Evolutionary conservation across 2,329 filamentous ascomycete species (phyloP), one percentile per base, ranked within the genome.

Genomic region (Colletotrichum sp.): DNA sequence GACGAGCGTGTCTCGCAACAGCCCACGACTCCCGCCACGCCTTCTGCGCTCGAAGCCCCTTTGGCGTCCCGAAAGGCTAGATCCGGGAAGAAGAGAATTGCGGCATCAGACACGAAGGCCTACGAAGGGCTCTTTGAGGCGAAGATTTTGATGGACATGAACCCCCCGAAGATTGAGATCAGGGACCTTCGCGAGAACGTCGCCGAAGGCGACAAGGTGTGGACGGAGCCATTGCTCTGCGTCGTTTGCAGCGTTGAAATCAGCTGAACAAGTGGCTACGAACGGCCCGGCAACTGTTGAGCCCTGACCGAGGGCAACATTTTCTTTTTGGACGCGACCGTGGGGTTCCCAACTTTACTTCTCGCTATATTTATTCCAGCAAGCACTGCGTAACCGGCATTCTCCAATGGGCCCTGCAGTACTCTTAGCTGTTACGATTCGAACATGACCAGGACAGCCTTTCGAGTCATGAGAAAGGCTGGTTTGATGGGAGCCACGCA

Each of bases 111-210:
- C 34, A 87, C 88, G 4, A 89, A 87, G 79, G 88, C 88, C 4
- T 91, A 90, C 79, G 82, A 87, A 55, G 88, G 88, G 0, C 81
- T 89, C 7, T 92, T 92, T 72, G 85, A 89, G 65, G 90, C 88
- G 5, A 84, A 82, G 4, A 83, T 92, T 28, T 84, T 85, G 76
- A 87, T 89, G 80, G 87, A 88, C 52, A 72, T 72, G 57, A 87
- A 86, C 5, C 88, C 88, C 22, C 87, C 89, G 1, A 81, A 86
- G 27, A 85, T 91, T 67, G 88, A 90, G 77, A 87, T 92, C 67
- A 86, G 81, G 30, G 90, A 92, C 78, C 81, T 91, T 61, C 86
- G 90, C 63, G 80, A 86, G 34, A 83, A 85, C 12, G 82, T 91
- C 8, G 80, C 81, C 3, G 88, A 86, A 12, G 89, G 89, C 4